Evolutionary conservation across 495 filamentous ascomycete genomes (phyloP).

Genomic region (Mycothermus thermophilus): DNA sequence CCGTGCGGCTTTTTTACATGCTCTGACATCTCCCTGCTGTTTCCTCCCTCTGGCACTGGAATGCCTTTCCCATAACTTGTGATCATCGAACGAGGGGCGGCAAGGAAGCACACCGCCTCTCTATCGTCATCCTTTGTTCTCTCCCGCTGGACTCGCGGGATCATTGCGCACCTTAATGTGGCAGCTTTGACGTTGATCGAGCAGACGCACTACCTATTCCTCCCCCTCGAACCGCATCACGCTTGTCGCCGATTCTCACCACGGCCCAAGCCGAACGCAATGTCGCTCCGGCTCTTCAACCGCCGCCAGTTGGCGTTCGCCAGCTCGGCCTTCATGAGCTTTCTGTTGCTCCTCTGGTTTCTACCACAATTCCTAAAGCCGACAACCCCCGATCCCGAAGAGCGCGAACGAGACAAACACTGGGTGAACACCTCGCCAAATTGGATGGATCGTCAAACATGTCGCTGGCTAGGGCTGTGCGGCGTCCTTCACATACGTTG

Average conservation of each 20-base stretch:
- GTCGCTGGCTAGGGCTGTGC: conserved; percentile 59
- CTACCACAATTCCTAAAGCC: conserved; percentile 31
- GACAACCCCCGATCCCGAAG: conserved; percentile 27
- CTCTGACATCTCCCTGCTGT: too few species aligned
- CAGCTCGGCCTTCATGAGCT: conserved; percentile 11
- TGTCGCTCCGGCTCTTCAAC: conserved; percentile 19
- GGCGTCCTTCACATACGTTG: conserved; percentile 48
- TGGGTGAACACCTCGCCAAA: conserved; percentile 62
- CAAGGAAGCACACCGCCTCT: too few species aligned
- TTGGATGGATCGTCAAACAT: conserved; percentile 61
- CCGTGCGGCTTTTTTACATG: too few species aligned
- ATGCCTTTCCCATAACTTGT: too few species aligned
- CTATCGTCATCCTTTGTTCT: too few species aligned
- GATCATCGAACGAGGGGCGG: too few species aligned
- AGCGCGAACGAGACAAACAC: conserved; percentile 42
- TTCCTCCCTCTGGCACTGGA: too few species aligned
- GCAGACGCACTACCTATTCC: too few species aligned
- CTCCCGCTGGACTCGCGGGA: too few species aligned
- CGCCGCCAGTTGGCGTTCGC: conserved; percentile 23
- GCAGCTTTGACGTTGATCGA: too few species aligned
- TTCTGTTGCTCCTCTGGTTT: conserved; percentile 23
- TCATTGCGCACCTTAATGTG: too few species aligned
- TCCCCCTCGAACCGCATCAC: too few species aligned
- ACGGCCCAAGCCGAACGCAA: background rate
- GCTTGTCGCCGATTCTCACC: background rate